Evolutionary conservation across 192 early-diverging fungal genomes (phyloP).

Genomic region (Coemansia sp.): DNA sequence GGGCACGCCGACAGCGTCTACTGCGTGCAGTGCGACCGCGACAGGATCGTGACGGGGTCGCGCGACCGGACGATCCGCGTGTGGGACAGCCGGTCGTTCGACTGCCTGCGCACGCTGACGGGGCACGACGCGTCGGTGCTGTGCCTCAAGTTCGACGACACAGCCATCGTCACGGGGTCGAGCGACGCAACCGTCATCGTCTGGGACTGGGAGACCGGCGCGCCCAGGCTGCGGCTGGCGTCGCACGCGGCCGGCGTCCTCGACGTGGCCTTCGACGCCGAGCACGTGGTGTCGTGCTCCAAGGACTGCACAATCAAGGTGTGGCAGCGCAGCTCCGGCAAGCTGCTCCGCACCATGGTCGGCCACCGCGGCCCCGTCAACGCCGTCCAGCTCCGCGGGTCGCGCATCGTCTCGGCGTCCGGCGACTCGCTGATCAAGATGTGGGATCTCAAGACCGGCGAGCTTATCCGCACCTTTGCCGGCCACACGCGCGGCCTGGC

Average conservation of each 20-base stretch:
- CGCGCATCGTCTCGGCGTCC: slow-evolving; percentile 77
- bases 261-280: slow-evolving; percentile 79
- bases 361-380: slow-evolving; percentile 96
- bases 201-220: slow-evolving; percentile 70
- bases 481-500: slow-evolving; percentile 80
- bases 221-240: slow-evolving; percentile 53
- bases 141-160: slow-evolving; percentile 79
- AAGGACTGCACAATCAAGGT: slow-evolving; percentile 91
- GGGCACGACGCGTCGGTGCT: slow-evolving; percentile 74
- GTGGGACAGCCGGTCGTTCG: slow-evolving; percentile 73
- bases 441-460: slow-evolving; percentile 74
- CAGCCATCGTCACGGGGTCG: slow-evolving; percentile 78
- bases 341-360: slow-evolving; percentile 61
- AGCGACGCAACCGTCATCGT: slow-evolving; percentile 82
- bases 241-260: slow-evolving; percentile 85
- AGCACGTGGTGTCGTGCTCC: slow-evolving; percentile 80
- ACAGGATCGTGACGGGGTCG: slow-evolving; percentile 75
- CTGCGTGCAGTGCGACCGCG: slow-evolving; percentile 81
- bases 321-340: slow-evolving; percentile 72
- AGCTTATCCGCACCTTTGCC: slow-evolving; percentile 69
- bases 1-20: slow-evolving; percentile 81
- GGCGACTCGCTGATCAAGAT: slow-evolving; percentile 80
- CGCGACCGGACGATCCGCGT: slow-evolving; percentile 74
- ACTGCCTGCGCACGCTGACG: slow-evolving; percentile 59
- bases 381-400: slow-evolving; percentile 75